Base-by-base conservation (phyloP, 495 filamentous ascomycete species). In the Aspergillus bertholletiae region DNA sequence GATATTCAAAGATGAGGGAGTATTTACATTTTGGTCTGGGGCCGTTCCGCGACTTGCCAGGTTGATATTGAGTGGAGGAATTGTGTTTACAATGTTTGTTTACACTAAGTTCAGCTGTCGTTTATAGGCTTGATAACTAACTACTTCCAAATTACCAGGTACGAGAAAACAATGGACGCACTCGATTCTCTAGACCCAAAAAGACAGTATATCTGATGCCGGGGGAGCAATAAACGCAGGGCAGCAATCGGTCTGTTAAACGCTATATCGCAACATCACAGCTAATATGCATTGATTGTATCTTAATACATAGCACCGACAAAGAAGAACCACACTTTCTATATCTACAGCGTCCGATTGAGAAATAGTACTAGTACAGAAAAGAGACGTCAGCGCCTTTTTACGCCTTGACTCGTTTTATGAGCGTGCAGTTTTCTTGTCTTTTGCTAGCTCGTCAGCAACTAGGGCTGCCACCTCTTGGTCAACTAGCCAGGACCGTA, bases 81-180 rank as follows among this genome's bases (percentile, higher is more conserved):
- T 98, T 65, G 95, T 98, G 49, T 98, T 98, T 66, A 92, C 95
- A 4, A 96, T 97, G 92, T 87, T 67, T 55, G 81, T 75, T 45
- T 39, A 44, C 22, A 6, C 15, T 23, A 9, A 17, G 21, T 11
- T 41, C 22, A n/a, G 20, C 1, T 15, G 30, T 37, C 26, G 7
- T 27, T 26, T 30, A 7, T 13, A 30, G 26, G 46, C 17, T 39
- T 22, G 2, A 21, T 12, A 21, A 20, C 55, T 63, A 45, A 57
- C 62, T 50, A 54, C 46, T 56, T 44, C 32, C 17, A 44, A 17
- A n/a, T 15, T 45, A 56, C 40, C 54, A 86, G 83, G 83, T 97
- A 98, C 68, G 94, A 98, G 75, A 97, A 97, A 79, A 88, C 88
- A 37, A 97, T 98, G 74, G 95, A 97, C 52, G 61, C 87, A 45